Percentiles rank a stretch among this genome's conserved stretches.
These are phyloP conservation scores for Penicillium frequentans DNA, from an alignment of 2,329 filamentous ascomycete species.

Conservation along the genomic window DNA sequence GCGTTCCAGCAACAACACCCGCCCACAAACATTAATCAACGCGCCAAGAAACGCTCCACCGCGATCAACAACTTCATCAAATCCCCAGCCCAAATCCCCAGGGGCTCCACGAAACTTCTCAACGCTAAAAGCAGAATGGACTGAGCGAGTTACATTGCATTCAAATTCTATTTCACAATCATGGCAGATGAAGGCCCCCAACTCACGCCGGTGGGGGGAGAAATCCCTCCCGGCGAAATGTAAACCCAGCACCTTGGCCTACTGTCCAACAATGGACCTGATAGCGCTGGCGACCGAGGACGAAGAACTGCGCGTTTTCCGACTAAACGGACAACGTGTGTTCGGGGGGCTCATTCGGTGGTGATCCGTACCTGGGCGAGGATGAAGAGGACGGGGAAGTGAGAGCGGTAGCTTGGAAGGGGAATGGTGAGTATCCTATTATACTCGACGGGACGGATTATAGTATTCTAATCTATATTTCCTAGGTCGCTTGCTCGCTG, in stretches of 20 bases:
- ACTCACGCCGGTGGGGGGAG: constrained; percentile 41
- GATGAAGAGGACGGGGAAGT: constrained; percentile 45
- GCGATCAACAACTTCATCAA: constrained; percentile 21
- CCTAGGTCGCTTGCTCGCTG: constrained; percentile 66
- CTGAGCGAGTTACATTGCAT: constrained; percentile 4
- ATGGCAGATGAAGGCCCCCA: constrained; percentile 32
- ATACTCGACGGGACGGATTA: background rate
- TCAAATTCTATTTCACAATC: background rate
- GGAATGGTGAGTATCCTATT: constrained; percentile 56
- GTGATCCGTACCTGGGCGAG: constrained; percentile 41
- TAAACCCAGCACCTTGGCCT: constrained; percentile 58
- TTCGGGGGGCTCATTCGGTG: constrained; percentile 51
- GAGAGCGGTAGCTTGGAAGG: constrained; percentile 61
- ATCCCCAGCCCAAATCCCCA: background rate
- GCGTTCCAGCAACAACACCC: background rate
- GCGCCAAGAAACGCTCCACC: constrained; percentile 25
- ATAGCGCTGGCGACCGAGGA: constrained; percentile 69
- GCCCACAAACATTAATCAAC: constrained; percentile 11
- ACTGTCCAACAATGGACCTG: constrained; percentile 84
- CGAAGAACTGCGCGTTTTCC: constrained; percentile 71
- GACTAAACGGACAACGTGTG: constrained; percentile 72
- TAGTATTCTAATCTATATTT: background rate
- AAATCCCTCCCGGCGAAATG: constrained; percentile 44
- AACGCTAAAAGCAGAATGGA: constrained; percentile 23
- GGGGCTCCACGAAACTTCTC: background rate